Conservation (phyloP, 176 grass and related monocot species). For the Chrysopogon serrulatus region DNA sequence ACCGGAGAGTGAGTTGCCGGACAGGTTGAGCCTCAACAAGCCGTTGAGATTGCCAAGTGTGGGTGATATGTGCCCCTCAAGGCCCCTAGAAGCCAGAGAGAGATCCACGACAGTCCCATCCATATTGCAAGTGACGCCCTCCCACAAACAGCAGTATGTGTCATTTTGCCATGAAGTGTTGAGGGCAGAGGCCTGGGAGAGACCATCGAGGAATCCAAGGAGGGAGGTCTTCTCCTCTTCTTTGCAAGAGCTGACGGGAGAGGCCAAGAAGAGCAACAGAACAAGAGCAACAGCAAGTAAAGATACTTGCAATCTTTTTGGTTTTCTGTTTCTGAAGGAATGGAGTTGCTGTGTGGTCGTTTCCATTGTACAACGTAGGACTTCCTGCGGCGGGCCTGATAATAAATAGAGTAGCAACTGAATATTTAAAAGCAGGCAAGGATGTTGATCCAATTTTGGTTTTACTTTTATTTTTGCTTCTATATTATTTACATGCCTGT, state of each 20-base stretch:
- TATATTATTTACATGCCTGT: neutral
- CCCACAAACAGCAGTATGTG: constrained; percentile 38
- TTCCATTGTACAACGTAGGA: neutral
- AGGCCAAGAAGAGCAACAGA: neutral
- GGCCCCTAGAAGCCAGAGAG: constrained; percentile 6
- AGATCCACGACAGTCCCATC: neutral
- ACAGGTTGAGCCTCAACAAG: constrained; percentile 33
- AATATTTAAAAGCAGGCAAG: neutral
- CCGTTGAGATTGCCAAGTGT: constrained; percentile 17
- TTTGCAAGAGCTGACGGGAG: constrained; percentile 7
- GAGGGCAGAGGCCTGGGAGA: neutral
- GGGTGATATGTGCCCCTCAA: constrained; percentile 34
- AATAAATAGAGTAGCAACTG: neutral
- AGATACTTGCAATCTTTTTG: neutral
- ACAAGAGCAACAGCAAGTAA: neutral
- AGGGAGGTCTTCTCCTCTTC: constrained; percentile 23
- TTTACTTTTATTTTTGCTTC: neutral
- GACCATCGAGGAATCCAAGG: constrained; percentile 18
- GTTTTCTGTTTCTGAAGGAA: neutral
- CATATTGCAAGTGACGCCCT: constrained; percentile 20
- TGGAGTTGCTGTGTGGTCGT: neutral
- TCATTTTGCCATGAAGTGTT: neutral
- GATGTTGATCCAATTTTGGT: neutral
- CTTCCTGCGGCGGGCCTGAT: neutral
- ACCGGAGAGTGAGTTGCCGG: constrained; percentile 25